A percentile compares a stretch with the other conserved stretches of the same genome.
Evolutionary conservation across 768 basidiomycete species (phyloP).

Genomic region (Tubosaeta sp.): DNA sequence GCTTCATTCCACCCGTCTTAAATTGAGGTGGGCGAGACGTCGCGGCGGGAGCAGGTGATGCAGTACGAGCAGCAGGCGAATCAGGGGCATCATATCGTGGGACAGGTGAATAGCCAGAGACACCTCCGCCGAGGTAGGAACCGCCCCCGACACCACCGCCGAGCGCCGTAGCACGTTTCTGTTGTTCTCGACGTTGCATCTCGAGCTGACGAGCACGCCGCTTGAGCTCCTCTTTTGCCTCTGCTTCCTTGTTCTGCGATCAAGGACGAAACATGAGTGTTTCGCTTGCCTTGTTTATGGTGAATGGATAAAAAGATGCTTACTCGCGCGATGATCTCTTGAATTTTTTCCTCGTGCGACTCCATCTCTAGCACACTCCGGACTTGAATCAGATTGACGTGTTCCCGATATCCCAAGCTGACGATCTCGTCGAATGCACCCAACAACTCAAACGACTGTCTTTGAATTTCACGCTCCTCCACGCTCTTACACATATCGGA

Average conservation of each 20-base stretch:
- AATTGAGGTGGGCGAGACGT: conserved; percentile 71
- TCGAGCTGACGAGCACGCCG: conserved; percentile 96
- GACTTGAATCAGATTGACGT: conserved; percentile 75
- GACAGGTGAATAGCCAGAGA: conserved; percentile 67
- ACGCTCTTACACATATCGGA: conserved; percentile 85
- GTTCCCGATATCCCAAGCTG: conserved; percentile 80
- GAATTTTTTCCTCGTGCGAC: conserved; percentile 91
- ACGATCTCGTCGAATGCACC: conserved; percentile 94
- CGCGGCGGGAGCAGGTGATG: conserved; percentile 41
- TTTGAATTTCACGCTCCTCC: conserved; percentile 85
- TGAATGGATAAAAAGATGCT: conserved; percentile 21
- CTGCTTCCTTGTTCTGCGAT: conserved; percentile 91
- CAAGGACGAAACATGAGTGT: neutral
- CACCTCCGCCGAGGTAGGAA: conserved; percentile 63
- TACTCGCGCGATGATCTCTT: conserved; percentile 95
- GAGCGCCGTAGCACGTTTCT: conserved; percentile 60
- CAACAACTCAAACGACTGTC: conserved; percentile 89
- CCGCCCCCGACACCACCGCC: conserved; percentile 42
- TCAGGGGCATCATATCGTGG: conserved; percentile 69
- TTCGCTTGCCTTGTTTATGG: neutral
- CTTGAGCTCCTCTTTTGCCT: conserved; percentile 98
- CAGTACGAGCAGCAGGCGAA: conserved; percentile 40
- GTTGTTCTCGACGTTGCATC: conserved; percentile 91
- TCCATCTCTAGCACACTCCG: conserved; percentile 83
- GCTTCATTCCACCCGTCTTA: conserved; percentile 95